Evolutionary conservation across 768 basidiomycete genomes (phyloP), one percentile per base, ranked within the genome.

Genomic region (Amanita rimosa): DNA sequence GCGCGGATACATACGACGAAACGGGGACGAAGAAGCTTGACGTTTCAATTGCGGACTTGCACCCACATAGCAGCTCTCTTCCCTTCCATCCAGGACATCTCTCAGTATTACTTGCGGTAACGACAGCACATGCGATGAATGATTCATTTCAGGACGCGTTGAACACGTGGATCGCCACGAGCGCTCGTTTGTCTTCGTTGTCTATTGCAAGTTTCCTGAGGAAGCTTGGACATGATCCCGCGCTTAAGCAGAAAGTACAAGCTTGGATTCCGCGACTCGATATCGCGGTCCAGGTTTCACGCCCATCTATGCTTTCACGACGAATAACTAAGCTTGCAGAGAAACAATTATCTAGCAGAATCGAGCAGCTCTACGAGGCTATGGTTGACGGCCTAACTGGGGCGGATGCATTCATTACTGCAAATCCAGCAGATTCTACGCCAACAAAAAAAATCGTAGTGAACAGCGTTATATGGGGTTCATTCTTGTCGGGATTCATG

Each of bases 401-500:
- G 17, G 61, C 71, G 1, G 63, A 77, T 36, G 68, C 79, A 0
- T 86, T 74, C 64, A 63, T 85, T 45, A 72, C 79, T 17, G 58
- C 73, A 13, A 59, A 68, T 37, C 63, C 67, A 17, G 62, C 68
- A 7, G 57, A 48, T 9, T 52, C 70, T 19, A 70, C 71, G 3
- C 44, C 61, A 2, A 57, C 60, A 14, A 75, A 62, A 52, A 65
- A 71, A 6, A 65, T 83, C 6, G 61, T 72, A 7, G 64, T 91
- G 57, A 72, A 76, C 2, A 75, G 79, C 52, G 61, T 70, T 7
- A 64, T 69, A 24, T 89, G 86, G 85, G 71, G 73, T 0, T 69
- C 76, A 2, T 82, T 91, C 56, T 62, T 92, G 45, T 69, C 72
- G 1, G 78, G 73, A 11, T 87, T 88, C 54, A 63, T 88, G 36